Conservation (phyloP, 108 stramenopile species). For the Skeletonema grethae region DNA sequence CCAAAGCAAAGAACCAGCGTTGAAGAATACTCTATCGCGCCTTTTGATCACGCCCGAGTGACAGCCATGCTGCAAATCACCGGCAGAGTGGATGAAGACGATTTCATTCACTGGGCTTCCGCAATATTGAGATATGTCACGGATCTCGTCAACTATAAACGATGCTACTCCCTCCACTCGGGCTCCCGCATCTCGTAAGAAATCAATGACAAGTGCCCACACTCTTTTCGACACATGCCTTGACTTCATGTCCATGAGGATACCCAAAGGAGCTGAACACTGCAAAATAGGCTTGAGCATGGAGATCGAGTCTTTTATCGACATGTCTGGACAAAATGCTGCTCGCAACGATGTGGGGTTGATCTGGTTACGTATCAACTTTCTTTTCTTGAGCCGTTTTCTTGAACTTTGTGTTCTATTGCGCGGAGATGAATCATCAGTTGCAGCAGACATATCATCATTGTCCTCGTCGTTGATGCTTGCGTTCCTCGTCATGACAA, state of each 20-base stretch:
- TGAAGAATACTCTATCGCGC: constrained; percentile 85
- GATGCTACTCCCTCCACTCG: constrained; percentile 80
- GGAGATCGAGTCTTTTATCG: constrained; percentile 62
- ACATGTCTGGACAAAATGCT: constrained; percentile 50
- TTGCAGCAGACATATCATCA: constrained; percentile 26
- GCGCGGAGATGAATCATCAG: constrained; percentile 25
- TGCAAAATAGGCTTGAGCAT: constrained; percentile 57
- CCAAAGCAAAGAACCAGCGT: constrained; percentile 82
- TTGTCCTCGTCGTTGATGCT: constrained; percentile 12
- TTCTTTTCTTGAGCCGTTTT: constrained; percentile 19
- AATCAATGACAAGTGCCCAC: constrained; percentile 74
- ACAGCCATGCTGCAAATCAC: constrained; percentile 80
- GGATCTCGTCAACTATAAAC: constrained; percentile 73
- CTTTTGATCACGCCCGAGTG: constrained; percentile 60
- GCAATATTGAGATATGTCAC: constrained; percentile 66
- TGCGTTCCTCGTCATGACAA: constrained; percentile 42
- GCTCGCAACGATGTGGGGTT: constrained; percentile 34
- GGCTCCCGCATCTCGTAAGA: constrained; percentile 61
- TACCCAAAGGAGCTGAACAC: constrained; percentile 63
- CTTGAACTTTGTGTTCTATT: neutral
- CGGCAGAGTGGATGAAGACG: constrained; percentile 82
- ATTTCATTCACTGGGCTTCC: constrained; percentile 62
- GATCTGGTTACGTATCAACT: neutral
- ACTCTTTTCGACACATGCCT: constrained; percentile 75
- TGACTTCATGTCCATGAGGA: constrained; percentile 86